Conservation (phyloP, 2,329 filamentous ascomycete species). For the Aciculosporium take region DNA sequence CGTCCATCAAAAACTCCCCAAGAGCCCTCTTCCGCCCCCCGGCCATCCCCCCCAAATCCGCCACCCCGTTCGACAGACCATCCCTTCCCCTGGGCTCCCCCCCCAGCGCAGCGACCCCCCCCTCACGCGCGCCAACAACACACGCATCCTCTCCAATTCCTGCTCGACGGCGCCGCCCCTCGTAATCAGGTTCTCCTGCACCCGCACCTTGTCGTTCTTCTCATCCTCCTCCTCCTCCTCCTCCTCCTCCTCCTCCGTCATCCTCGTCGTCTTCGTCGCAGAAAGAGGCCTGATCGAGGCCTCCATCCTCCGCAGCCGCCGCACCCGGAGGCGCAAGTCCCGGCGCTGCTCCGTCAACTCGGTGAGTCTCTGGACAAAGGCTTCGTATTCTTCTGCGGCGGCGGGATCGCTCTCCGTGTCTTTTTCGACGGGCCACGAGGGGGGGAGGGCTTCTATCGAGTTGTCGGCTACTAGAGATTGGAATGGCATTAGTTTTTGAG, state of each 20-base stretch:
- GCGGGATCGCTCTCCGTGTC: conserved; percentile 23
- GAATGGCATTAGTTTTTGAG: neutral
- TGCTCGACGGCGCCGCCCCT: conserved; percentile 49
- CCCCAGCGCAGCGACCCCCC: conserved; percentile 30
- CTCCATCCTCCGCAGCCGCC: conserved; percentile 33
- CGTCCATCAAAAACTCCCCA: conserved; percentile 24
- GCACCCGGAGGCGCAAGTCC: conserved; percentile 25
- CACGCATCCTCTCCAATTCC: conserved; percentile 52
- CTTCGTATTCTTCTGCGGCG: conserved; percentile 37
- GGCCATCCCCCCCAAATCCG: conserved; percentile 21
- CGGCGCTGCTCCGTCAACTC: conserved; percentile 29
- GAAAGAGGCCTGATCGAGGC: conserved; percentile 31
- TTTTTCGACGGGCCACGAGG: conserved; percentile 30
- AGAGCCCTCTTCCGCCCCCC: conserved; percentile 28
- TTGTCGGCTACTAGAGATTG: conserved; percentile 24
- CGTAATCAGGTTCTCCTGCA: conserved; percentile 55
- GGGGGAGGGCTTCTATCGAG: conserved; percentile 32
- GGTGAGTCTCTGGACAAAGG: conserved; percentile 33
- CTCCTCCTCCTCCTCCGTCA: too few relatives aligned
- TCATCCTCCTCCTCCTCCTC: too few relatives aligned
- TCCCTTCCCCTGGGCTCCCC: conserved; percentile 7
- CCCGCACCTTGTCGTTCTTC: too few relatives aligned
- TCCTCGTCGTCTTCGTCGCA: conserved; percentile 14
- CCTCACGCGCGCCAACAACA: conserved; percentile 47
- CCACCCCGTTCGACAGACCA: conserved; percentile 3